Conservation (phyloP, 768 basidiomycete genomes). For the Mycena pura region DNA sequence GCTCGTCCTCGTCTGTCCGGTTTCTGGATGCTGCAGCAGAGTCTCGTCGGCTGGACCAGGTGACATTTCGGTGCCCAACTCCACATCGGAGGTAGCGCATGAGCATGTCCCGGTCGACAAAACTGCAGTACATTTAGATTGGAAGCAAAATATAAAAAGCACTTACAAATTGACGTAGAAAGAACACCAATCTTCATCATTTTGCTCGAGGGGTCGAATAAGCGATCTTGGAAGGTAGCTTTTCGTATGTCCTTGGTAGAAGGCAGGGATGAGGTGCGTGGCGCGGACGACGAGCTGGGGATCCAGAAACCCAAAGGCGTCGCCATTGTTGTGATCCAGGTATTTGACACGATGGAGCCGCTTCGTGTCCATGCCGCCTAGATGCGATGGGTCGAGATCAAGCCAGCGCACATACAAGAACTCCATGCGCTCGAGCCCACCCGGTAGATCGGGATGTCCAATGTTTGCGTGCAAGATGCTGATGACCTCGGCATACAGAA, state of each 20-base stretch:
- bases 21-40: no score
- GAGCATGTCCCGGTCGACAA: conserved; percentile 48
- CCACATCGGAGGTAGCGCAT: conserved; percentile 39
- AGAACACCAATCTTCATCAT: conserved; percentile 35
- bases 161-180: conserved; percentile 48
- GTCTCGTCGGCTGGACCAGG: no score
- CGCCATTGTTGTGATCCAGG: conserved; percentile 27
- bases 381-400: conserved; percentile 11
- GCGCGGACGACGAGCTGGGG: conserved; percentile 39
- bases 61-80: conserved; percentile 33
- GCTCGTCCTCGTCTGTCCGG: no score
- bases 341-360: conserved; percentile 32
- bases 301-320: conserved; percentile 45
- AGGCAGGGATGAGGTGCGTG: conserved; percentile 42
- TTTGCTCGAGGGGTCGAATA: conserved; percentile 1
- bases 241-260: conserved; percentile 30
- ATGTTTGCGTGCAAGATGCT: conserved; percentile 40
- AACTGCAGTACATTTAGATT: conserved; percentile 31
- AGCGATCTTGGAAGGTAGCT: conserved; percentile 26
- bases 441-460: background rate
- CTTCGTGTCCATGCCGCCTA: conserved; percentile 15
- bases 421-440: conserved; percentile 23
- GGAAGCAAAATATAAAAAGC: conserved; percentile 2
- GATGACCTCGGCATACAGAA: conserved; percentile 40
- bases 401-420: conserved; percentile 38